phyloP scores from a whole-genome alignment of 1,139 yeast genomes.

The Nakaseomyces delphensis region DNA sequence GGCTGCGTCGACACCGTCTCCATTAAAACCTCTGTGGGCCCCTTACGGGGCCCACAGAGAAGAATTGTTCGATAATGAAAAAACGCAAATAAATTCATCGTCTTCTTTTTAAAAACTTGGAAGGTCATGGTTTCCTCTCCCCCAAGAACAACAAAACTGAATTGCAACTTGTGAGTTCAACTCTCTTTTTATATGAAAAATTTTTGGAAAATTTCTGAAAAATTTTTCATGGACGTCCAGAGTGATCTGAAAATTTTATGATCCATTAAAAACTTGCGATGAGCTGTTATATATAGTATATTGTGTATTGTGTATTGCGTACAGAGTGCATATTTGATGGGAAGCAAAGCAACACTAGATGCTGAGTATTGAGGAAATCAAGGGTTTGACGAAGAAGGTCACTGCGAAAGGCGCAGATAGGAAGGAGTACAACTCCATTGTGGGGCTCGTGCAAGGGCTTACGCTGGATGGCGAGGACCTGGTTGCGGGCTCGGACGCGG shows the following conservation, averaged over 20 bases:
- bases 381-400: slow-evolving; percentile 22
- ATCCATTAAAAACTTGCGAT: not conserved
- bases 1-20: slow-evolving; percentile 34
- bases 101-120: slow-evolving; percentile 33
- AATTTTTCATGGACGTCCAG: not conserved
- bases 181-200: not conserved
- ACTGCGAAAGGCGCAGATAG: slow-evolving; percentile 21
- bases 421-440: slow-evolving; percentile 24
- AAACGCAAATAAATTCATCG: slow-evolving; percentile 32
- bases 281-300: not conserved
- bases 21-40: slow-evolving; percentile 34
- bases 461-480: slow-evolving; percentile 5
- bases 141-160: slow-evolving; percentile 7
- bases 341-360: slow-evolving; percentile 6
- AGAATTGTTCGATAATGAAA: slow-evolving; percentile 30
- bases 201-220: too few relatives aligned
- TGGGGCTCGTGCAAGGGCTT: slow-evolving; percentile 18
- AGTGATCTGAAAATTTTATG: not conserved
- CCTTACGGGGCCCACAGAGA: too few relatives aligned
- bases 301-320: not conserved
- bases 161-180: too few relatives aligned
- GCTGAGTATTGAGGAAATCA: slow-evolving; percentile 23
- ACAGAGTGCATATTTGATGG: not conserved
- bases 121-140: slow-evolving; percentile 28
- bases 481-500: slow-evolving; percentile 13